Conservation (phyloP, 169 alveolate species). For the Blepharisma undulans region DNA sequence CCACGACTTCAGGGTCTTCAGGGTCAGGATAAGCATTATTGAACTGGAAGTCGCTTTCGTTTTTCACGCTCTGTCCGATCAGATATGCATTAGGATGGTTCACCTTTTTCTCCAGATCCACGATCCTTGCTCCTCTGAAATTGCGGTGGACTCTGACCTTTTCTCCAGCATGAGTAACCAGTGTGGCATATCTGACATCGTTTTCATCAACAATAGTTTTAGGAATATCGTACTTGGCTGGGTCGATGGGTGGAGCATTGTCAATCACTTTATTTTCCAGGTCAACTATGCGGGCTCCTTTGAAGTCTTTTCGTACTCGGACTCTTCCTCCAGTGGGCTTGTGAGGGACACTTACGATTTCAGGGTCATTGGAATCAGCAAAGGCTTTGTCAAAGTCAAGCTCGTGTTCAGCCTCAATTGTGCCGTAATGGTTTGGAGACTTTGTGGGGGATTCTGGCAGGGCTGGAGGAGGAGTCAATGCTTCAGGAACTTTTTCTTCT, state of each 20-base stretch:
- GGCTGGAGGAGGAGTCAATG: background rate
- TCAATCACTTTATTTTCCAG: constrained; percentile 36
- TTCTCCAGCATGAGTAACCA: constrained; percentile 10
- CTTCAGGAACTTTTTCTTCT: background rate
- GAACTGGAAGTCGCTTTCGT: constrained; percentile 41
- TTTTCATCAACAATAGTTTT: constrained; percentile 36
- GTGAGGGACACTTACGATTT: constrained; percentile 19
- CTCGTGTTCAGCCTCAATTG: background rate
- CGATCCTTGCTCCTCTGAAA: constrained; percentile 35
- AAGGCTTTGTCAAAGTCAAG: constrained; percentile 33
- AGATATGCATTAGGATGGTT: constrained; percentile 17
- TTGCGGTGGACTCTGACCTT: constrained; percentile 26
- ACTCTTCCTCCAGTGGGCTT: constrained; percentile 21
- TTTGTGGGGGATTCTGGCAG: background rate
- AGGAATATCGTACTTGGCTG: background rate
- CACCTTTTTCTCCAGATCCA: constrained; percentile 34
- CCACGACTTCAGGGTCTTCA: constrained; percentile 43
- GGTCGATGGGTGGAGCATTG: constrained; percentile 20
- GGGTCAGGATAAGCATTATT: constrained; percentile 38
- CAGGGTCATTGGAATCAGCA: constrained; percentile 32
- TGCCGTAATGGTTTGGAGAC: constrained; percentile 3
- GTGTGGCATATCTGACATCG: constrained; percentile 31
- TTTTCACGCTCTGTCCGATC: constrained; percentile 33
- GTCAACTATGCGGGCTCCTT: constrained; percentile 42
- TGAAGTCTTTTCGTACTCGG: constrained; percentile 36